A percentile compares a stretch with the other conserved stretches of the same genome.
Evolutionary conservation across 805 yeast species (phyloP).

Genomic region (Sugiyamaella lignohabitans): DNA sequence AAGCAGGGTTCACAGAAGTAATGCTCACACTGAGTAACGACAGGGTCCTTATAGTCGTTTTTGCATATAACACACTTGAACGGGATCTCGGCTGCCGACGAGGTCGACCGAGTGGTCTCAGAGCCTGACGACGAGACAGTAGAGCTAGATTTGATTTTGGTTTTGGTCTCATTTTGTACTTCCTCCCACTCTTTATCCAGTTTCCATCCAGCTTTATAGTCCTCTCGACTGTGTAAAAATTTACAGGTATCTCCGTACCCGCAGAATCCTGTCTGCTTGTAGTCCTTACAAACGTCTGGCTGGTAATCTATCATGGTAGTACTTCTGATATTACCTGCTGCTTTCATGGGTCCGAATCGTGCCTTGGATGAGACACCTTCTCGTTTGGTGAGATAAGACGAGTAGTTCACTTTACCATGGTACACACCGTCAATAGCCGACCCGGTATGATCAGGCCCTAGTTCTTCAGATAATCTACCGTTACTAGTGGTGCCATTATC

Average conservation of each 20-base stretch:
- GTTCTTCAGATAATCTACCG: too few species aligned
- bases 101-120: constrained; percentile 7
- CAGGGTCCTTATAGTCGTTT: constrained; percentile 46
- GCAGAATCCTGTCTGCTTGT: constrained; percentile 84
- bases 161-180: constrained; percentile 21
- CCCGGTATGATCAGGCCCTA: too few species aligned
- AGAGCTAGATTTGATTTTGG: neutral
- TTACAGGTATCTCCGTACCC: constrained; percentile 98
- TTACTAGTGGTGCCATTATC: too few species aligned
- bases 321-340: constrained; percentile 45
- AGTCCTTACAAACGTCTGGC: constrained; percentile 93
- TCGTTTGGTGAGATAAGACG: constrained; percentile 9
- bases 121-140: too few species aligned
- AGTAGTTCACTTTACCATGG: constrained; percentile 16
- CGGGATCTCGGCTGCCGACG: constrained; percentile 35
- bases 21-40: constrained; percentile 57
- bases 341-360: constrained; percentile 36
- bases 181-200: constrained; percentile 65
- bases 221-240: constrained; percentile 86
- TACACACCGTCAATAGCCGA: constrained; percentile 18
- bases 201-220: constrained; percentile 64
- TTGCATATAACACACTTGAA: constrained; percentile 60
- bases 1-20: constrained; percentile 60
- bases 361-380: constrained; percentile 4
- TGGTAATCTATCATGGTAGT: constrained; percentile 78